A percentile compares a stretch with the other conserved stretches of the same genome.
These are phyloP conservation scores for Phytopythium helicoides DNA, from an alignment of 352 stramenopile species.

Conservation along the genomic window DNA sequence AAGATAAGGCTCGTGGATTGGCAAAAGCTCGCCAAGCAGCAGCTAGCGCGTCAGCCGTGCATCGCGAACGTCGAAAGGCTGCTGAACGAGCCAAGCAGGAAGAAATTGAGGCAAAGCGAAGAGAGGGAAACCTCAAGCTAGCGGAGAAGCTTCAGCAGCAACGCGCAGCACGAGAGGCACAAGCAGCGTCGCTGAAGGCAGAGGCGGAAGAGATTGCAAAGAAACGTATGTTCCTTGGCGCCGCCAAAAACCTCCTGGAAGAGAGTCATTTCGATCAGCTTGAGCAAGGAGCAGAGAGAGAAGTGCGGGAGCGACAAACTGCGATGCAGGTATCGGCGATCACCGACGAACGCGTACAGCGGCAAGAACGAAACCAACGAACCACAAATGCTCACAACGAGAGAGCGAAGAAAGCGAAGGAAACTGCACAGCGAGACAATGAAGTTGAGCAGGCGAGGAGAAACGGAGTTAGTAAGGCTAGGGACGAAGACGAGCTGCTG, in stretches of 20 bases:
- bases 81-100: conserved; percentile 45
- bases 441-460: conserved; percentile 27
- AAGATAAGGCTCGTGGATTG: conserved; percentile 79
- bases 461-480: conserved; percentile 29
- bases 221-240: conserved; percentile 82
- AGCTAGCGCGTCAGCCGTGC: conserved; percentile 53
- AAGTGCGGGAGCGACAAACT: conserved; percentile 46
- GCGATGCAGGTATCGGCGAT: conserved; percentile 39
- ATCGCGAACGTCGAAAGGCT: conserved; percentile 55
- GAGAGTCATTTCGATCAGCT: conserved; percentile 80
- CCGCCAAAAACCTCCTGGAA: conserved; percentile 81
- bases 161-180: conserved; percentile 39
- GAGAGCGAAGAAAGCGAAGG: conserved; percentile 17
- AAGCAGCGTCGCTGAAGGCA: conserved; percentile 46
- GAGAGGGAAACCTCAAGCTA: conserved; percentile 70
- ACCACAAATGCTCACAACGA: conserved; percentile 14
- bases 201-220: conserved; percentile 69
- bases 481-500: conserved; percentile 63
- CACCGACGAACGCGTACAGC: conserved; percentile 44
- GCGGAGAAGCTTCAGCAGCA: conserved; percentile 69
- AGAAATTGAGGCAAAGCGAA: conserved; percentile 53
- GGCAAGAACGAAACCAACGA: conserved; percentile 36
- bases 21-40: conserved; percentile 62
- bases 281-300: conserved; percentile 60
- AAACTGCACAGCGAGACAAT: conserved; percentile 17